Conservation (phyloP, 306 rosid species). For the Cucurbita argyrosperma region DNA sequence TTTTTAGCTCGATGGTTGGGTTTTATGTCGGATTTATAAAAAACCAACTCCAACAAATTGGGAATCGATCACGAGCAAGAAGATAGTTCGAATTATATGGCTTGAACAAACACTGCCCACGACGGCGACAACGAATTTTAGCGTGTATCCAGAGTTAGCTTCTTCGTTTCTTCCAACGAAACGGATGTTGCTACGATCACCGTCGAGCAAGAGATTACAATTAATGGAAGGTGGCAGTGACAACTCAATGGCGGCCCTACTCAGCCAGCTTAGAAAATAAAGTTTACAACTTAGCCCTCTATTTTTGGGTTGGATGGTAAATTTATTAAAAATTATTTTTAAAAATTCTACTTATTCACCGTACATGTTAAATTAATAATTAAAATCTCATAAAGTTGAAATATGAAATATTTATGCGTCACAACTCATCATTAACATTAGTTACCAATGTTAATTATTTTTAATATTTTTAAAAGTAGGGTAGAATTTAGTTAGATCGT, state of each 20-base stretch:
- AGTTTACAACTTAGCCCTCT: too few species aligned
- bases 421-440: too few species aligned
- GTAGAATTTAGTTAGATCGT: too few species aligned
- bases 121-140: not conserved
- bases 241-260: conserved; percentile 31
- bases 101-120: conserved; percentile 25
- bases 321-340: too few species aligned
- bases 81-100: conserved; percentile 43
- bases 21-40: conserved; percentile 86
- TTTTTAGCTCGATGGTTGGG: conserved; percentile 85
- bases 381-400: too few species aligned
- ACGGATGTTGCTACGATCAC: conserved; percentile 26
- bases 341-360: too few species aligned
- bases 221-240: conserved; percentile 20
- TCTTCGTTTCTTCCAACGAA: conserved; percentile 24
- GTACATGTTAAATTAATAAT: too few species aligned
- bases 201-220: conserved; percentile 34
- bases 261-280: conserved; percentile 21
- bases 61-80: conserved; percentile 46
- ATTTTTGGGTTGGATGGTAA: too few species aligned
- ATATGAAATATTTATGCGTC: too few species aligned
- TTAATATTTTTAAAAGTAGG: too few species aligned
- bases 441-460: too few species aligned
- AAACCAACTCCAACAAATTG: conserved; percentile 50
- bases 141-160: not conserved